A percentile compares a stretch with the other conserved stretches of the same genome.
phyloP scores from a whole-genome alignment of 176 grass and related monocot species.

The Carex parvula region DNA sequence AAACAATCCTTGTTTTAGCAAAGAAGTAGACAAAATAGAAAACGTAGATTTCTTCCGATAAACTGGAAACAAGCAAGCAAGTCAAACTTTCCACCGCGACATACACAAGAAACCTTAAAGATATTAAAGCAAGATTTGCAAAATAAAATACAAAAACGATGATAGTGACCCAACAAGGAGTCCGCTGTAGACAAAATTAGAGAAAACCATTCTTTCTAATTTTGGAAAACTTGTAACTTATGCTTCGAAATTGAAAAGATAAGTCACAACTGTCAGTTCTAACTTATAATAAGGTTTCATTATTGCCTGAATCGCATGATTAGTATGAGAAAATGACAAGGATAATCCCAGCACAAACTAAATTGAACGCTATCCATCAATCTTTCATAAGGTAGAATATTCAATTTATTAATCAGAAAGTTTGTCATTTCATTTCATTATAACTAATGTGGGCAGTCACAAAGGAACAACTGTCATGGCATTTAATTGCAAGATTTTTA shows the following conservation, averaged over 20 bases:
- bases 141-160: conserved; percentile 7
- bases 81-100: not conserved
- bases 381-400: not conserved
- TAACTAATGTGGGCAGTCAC: not conserved
- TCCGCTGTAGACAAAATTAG: not conserved
- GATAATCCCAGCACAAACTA: not conserved
- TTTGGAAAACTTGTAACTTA: not conserved
- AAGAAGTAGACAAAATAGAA: not conserved
- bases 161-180: not conserved
- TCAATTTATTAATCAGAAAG: not conserved
- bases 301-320: not conserved
- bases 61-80: not conserved
- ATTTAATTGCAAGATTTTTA: not conserved
- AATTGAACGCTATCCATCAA: not conserved
- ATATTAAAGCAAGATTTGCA: not conserved
- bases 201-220: not conserved
- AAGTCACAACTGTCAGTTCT: not conserved
- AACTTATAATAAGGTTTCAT: not conserved
- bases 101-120: not conserved
- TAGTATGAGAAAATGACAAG: not conserved
- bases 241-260: not conserved
- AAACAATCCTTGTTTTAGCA: conserved; percentile 6
- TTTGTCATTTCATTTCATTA: not conserved
- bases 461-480: not conserved
- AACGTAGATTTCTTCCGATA: not conserved